Percentiles rank a stretch among this genome's conserved stretches.
phyloP scores from a whole-genome alignment of 345 rosid species.

The Salix suchowensis region DNA sequence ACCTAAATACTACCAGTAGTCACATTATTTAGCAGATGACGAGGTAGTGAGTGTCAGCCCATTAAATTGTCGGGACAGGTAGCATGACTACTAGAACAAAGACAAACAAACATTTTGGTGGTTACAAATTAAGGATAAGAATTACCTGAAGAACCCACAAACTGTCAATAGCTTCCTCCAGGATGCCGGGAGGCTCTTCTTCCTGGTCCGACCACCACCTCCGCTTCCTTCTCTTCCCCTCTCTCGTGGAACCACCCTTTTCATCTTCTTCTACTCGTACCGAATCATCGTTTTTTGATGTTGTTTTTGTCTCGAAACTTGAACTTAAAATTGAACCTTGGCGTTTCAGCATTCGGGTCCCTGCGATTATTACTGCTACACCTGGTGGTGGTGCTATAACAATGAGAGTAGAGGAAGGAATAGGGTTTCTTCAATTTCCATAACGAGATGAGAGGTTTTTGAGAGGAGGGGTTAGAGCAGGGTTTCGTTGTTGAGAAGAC shows the following conservation, averaged over 20 bases:
- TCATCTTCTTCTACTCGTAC: background rate
- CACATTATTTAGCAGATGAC: too few relatives aligned
- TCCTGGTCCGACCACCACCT: constrained; percentile 30
- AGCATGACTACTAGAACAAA: background rate
- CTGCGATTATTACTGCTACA: constrained; percentile 8
- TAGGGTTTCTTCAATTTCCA: background rate
- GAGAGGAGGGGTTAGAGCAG: constrained; percentile 1
- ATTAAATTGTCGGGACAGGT: background rate
- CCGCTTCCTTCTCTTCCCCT: constrained; percentile 16
- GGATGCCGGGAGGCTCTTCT: constrained; percentile 16
- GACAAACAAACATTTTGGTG: background rate
- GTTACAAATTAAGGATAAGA: background rate
- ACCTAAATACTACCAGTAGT: too few relatives aligned
- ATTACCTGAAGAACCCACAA: constrained; percentile 47
- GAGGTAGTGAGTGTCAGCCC: background rate
- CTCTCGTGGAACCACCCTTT: constrained; percentile 9
- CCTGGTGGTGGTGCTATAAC: background rate
- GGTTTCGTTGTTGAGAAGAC: background rate
- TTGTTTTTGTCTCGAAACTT: constrained; percentile 3
- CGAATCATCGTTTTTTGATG: background rate
- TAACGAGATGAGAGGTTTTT: background rate
- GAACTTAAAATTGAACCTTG: constrained; percentile 17
- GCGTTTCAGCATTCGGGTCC: constrained; percentile 30
- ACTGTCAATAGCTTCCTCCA: constrained; percentile 36
- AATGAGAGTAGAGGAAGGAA: background rate